Evolutionary conservation across 495 filamentous ascomycete genomes (phyloP).

Genomic region (Penicillium cosmopolitanum): DNA sequence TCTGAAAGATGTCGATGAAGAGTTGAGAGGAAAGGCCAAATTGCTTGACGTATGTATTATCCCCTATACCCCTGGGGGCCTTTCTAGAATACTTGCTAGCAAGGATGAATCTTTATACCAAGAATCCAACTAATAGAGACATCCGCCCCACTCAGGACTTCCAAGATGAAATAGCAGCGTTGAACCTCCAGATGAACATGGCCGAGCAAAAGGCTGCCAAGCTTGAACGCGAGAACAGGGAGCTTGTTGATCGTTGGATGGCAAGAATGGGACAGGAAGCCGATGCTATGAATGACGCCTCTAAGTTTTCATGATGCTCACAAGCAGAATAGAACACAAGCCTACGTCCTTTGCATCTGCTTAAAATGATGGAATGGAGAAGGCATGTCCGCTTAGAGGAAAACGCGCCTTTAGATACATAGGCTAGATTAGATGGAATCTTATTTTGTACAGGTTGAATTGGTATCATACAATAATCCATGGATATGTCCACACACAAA

Average conservation of each 20-base stretch:
- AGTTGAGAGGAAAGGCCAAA: conserved; percentile 79
- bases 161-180: conserved; percentile 85
- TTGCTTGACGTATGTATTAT: conserved; percentile 65
- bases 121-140: conserved; percentile 11
- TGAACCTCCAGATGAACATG: conserved; percentile 88
- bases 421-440: conserved; percentile 5
- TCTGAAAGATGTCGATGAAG: conserved; percentile 81
- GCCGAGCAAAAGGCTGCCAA: conserved; percentile 70
- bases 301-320: conserved; percentile 42
- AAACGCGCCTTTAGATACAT: conserved; percentile 1
- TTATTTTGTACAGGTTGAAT: conserved; percentile 20
- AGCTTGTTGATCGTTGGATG: conserved; percentile 92
- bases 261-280: conserved; percentile 80
- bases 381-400: neutral
- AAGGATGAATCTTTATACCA: neutral
- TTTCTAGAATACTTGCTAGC: neutral
- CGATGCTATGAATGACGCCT: conserved; percentile 78
- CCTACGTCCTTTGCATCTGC: neutral
- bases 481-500: conserved; percentile 25
- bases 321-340: conserved; percentile 1
- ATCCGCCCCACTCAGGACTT: conserved; percentile 58
- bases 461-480: conserved; percentile 28
- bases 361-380: neutral
- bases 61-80: neutral
- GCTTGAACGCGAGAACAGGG: conserved; percentile 80